Percentiles rank a stretch among this genome's conserved stretches.
Conservation (phyloP, 495 filamentous ascomycete genomes). For the Penicillium maclennaniae region DNA sequence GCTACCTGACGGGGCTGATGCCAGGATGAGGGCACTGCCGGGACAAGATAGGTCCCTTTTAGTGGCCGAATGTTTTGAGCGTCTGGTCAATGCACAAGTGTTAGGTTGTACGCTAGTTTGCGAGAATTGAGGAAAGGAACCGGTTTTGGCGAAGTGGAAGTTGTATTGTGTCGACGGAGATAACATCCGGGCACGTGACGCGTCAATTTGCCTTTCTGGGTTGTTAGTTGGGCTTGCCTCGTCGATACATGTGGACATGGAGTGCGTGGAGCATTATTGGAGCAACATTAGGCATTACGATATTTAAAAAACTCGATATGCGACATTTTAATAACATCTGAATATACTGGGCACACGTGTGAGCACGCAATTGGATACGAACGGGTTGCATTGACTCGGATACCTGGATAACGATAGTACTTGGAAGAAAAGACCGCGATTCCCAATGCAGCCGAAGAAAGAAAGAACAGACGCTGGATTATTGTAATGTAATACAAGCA, state of each 20-base stretch:
- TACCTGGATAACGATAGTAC: constrained; percentile 9
- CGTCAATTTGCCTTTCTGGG: not conserved
- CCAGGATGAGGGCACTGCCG: not conserved
- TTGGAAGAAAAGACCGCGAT: constrained; percentile 12
- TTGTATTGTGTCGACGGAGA: not conserved
- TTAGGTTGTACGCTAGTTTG: not conserved
- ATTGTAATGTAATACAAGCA: constrained; percentile 33
- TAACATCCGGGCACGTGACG: not conserved
- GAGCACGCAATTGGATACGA: not conserved
- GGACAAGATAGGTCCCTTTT: not conserved
- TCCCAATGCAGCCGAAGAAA: constrained; percentile 14
- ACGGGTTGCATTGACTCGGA: constrained; percentile 11
- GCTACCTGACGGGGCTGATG: not conserved
- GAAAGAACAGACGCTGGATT: constrained; percentile 27
- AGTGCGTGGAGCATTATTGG: too few relatives aligned
- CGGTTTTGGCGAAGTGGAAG: not conserved
- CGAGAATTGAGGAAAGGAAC: not conserved
- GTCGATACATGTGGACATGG: too few relatives aligned
- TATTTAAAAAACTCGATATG: too few relatives aligned
- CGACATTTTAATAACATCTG: too few relatives aligned
- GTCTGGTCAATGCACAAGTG: not conserved
- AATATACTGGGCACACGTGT: too few relatives aligned
- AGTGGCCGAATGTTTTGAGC: not conserved
- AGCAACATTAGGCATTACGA: too few relatives aligned
- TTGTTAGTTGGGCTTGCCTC: not conserved